Base-by-base conservation (phyloP, 208 protist species). In the Crithidia fasciculata region DNA sequence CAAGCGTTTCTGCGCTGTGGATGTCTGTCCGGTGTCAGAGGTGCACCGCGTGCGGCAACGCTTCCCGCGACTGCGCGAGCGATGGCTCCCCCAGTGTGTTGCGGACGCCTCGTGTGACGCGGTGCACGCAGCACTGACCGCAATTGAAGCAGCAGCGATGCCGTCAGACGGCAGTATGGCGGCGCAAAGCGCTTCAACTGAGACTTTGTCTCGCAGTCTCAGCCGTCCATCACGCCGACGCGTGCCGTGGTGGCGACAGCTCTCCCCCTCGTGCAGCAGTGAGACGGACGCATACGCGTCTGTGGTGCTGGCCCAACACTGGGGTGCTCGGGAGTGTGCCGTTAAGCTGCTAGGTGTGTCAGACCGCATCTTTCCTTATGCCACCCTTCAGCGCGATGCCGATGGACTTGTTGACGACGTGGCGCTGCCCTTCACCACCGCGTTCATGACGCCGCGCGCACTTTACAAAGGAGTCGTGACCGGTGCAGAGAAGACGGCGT, bases 341-440 rank as follows among this genome's bases (percentile, higher is more conserved):
- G 78, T 92, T 12, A 92, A 92, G 65, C 84, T 92, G 18, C 61
- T 89, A 44, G 84, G 84, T 19, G 58, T 88, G 16, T 15, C 64
- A 15, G 64, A 68, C 8, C 81, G 84, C 16, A 53, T 72, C 19
- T 92, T 92, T 65, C 62, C 74, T 5, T 86, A 86, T 69, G 69
- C 44, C 13, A 85, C 78, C 43, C 41, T 86, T 16, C 49, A 49
- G 5, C 41, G 49, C 5, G 41, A 64, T 40, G 8, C 44, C 65
- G n/a, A 0, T 12, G 4, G 37, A 36, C 8, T 8, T 7, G 2
- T 41, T 2, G 12, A 43, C 13, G 2, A n/a, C 15, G 2, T 18
- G 47, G 70, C 52, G 3, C 47, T 69, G 8, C 70, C 70, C 18
- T 74, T 80, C 28, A 74, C 74, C 3, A 49, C 15, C n/a, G 39